Evolutionary conservation across 495 filamentous ascomycete species (phyloP).

Genomic region (Penicillium robsamsonii): DNA sequence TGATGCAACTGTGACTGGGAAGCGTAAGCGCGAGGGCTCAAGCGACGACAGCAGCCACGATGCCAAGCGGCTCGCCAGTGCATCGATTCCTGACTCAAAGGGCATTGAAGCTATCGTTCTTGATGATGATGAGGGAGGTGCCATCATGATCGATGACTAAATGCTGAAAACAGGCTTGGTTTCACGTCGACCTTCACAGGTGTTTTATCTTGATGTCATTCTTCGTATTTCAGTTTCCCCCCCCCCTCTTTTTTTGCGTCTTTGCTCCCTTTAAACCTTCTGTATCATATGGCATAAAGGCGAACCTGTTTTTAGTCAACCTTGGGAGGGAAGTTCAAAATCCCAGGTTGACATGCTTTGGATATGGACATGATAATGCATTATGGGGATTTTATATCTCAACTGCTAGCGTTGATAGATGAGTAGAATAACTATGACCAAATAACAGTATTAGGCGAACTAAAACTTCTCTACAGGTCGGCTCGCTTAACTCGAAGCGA

Average conservation of each 20-base stretch:
- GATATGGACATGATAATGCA: slow-evolving; percentile 2
- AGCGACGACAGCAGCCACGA: slow-evolving; percentile 43
- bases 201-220: background rate
- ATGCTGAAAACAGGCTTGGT: background rate
- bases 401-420: background rate
- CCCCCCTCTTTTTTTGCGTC: background rate
- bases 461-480: background rate
- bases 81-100: slow-evolving; percentile 28
- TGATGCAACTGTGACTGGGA: slow-evolving; percentile 27
- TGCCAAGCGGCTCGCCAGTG: slow-evolving; percentile 44
- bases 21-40: slow-evolving; percentile 44
- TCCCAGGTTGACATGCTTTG: background rate
- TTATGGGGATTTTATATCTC: background rate
- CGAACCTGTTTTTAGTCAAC: slow-evolving; percentile 2
- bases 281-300: slow-evolving; percentile 25
- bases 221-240: background rate
- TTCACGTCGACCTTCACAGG: background rate
- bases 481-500: background rate
- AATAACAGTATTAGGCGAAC: background rate
- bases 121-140: slow-evolving; percentile 60
- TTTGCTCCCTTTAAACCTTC: background rate
- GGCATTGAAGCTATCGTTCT: slow-evolving; percentile 45
- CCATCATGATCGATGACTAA: slow-evolving; percentile 72
- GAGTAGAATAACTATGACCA: background rate
- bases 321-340: background rate